Base-by-base conservation (phyloP, 148 eudicot genomes). In the Diospyros lotus region DNA sequence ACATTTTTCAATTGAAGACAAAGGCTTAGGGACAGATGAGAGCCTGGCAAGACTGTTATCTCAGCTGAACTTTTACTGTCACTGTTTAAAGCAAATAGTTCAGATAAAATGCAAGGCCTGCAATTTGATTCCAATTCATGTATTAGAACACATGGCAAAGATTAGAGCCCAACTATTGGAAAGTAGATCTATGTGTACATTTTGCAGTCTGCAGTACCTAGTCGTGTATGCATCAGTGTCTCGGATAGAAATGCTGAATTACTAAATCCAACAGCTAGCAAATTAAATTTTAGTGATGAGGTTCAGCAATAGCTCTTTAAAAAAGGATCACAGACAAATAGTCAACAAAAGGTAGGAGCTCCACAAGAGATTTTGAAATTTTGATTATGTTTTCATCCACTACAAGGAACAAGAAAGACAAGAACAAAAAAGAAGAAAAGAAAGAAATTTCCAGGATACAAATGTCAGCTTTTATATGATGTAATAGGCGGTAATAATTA, bases 1-100 rank as follows among this genome's bases (percentile, higher is more conserved):
- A 87, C 53, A 73, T 90, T 85, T 81, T 82, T 85, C 67, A 95
- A 76, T 71, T 87, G 98, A 78, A 95, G 87, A 71, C 98, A 89
- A 61, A 95, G 69, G 71, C 80, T 86, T 54, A 95, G 82, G 3
- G 87, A 75, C 55, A 92, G 78, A 58, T 84, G 87, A 77, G 75
- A 80, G 69, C 98, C 96, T 62, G 66, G 78, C 45, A 46, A 70
- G 52, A 92, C 78, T 3, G 77, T 74, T 53, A 82, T 71, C 45
- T 75, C 86, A 28, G 81, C 80, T 50, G 86, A 74, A 63, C 70
- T 72, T 76, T 78, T 77, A 44, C 73, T 71, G 42, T 89, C 87
- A 54, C 74, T 73, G 77, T 72, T 82, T 64, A 69, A 75, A 61
- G 82, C 65, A 67, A 87, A 78, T 58, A 95, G 87, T 77, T 87